Evolutionary conservation across 2,329 filamentous ascomycete species (phyloP), one percentile per base, ranked within the genome.

Genomic region (Fusarium sp.): DNA sequence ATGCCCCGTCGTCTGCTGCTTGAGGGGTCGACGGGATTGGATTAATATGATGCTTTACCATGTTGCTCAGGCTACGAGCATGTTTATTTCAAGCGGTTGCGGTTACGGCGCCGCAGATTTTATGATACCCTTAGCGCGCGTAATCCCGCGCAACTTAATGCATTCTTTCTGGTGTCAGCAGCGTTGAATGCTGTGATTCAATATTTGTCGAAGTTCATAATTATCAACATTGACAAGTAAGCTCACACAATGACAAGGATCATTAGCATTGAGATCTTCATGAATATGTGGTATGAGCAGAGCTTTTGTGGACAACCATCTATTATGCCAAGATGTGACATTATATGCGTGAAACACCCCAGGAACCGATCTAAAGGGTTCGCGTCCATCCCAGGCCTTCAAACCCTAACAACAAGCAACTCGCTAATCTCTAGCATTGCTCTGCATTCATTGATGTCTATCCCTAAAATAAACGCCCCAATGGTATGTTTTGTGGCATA

Each of bases 391-490:
- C 50, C 41, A 51, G 63, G 39, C 42, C 66, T 39, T 35, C 16
- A 24, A 61, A 31, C 47, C 63, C 30, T 55, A 35, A 54, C 58
- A 68, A 61, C 45, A 58, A 60, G 58, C 59, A 65, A 68, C 26
- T 53, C 50, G 57, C 54, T 56, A 56, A 31, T 58, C 69, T 53
- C 45, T 57, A 56, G 45, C 58, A 51, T 47, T 69, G 45, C 58
- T 47, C 39, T 42, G 51, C 30, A 24, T 58, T 68, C 57, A 59
- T 58, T 65, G 35, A 70, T 70, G 57, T 67, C 56, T 60, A 61
- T 71, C 61, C 75, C 69, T 72, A 53, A 72, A 77, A 73, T 24
- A 77, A 80, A 81, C 79, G 79, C 79, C 78, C 53, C 65, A 77
- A 79, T 78, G 74, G 68, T 73, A 69, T 75, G 75, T 77, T 68